phyloP scores from a whole-genome alignment of 331 rosid genomes.

The Acacia pycnantha region DNA sequence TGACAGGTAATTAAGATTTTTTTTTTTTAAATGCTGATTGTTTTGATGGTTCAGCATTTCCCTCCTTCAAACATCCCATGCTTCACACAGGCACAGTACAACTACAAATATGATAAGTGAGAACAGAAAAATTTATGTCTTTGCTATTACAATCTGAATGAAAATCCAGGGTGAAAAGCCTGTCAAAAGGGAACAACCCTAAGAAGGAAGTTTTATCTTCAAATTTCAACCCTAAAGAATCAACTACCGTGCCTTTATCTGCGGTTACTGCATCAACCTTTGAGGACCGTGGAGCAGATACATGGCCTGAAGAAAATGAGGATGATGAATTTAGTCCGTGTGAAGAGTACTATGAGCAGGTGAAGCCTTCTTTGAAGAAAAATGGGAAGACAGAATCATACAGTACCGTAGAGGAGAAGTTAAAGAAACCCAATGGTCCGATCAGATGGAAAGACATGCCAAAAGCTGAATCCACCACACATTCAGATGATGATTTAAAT shows the following conservation, averaged over 20 bases:
- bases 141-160: constrained; percentile 22
- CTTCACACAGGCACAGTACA: background rate
- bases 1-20: constrained; percentile 59
- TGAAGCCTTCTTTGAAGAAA: constrained; percentile 67
- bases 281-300: constrained; percentile 48
- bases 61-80: background rate
- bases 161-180: constrained; percentile 78
- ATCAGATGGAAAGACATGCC: constrained; percentile 66
- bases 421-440: constrained; percentile 56
- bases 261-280: constrained; percentile 47
- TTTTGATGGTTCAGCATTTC: background rate
- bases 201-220: constrained; percentile 75
- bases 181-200: constrained; percentile 75
- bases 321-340: constrained; percentile 60
- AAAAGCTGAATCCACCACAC: constrained; percentile 49
- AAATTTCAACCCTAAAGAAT: constrained; percentile 65
- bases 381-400: constrained; percentile 59
- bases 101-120: background rate
- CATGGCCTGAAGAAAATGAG: constrained; percentile 58
- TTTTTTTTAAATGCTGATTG: constrained; percentile 22
- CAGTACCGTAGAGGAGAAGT: constrained; percentile 54
- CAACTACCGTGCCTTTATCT: constrained; percentile 62
- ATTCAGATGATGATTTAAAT: constrained; percentile 70
- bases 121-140: background rate
- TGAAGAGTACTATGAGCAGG: constrained; percentile 64